A percentile compares a stretch with the other conserved stretches of the same genome.
These are phyloP conservation scores for Torulaspora maleeae DNA, from an alignment of 805 yeast species.

Conservation along the genomic window DNA sequence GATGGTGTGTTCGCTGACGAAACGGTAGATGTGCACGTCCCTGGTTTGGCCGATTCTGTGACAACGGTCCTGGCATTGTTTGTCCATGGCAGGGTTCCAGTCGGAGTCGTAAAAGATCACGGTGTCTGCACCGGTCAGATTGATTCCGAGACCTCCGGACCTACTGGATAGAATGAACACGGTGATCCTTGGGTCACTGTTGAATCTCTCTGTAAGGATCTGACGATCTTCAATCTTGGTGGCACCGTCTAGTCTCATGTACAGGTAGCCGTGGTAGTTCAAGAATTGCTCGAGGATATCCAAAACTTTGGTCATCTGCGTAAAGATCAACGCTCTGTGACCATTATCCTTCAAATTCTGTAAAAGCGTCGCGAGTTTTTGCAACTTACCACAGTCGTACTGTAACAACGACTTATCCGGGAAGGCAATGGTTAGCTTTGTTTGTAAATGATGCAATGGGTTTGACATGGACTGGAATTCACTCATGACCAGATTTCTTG, in stretches of 20 bases:
- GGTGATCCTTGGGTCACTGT: constrained; percentile 77
- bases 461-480: constrained; percentile 29
- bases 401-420: constrained; percentile 91
- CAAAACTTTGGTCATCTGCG: constrained; percentile 96
- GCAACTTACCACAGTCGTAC: constrained; percentile 96
- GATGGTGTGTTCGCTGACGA: constrained; percentile 92
- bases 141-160: constrained; percentile 98
- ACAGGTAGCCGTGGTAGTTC: constrained; percentile 90
- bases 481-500: constrained; percentile 22
- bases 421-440: constrained; percentile 84
- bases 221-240: constrained; percentile 97
- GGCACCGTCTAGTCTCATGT: constrained; percentile 94
- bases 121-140: constrained; percentile 96
- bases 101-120: constrained; percentile 97
- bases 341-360: constrained; percentile 79
- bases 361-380: constrained; percentile 68
- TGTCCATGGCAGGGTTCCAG: constrained; percentile 99
- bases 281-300: constrained; percentile 90
- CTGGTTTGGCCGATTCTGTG: constrained; percentile 98
- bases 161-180: constrained; percentile 91
- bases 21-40: constrained; percentile 94
- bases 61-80: constrained; percentile 98
- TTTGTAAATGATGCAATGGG: constrained; percentile 78
- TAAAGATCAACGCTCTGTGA: constrained; percentile 90
- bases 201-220: constrained; percentile 85